Evolutionary conservation across 2,329 filamentous ascomycete genomes (phyloP), one percentile per base, ranked within the genome.

Genomic region (Exophiala calicioides): DNA sequence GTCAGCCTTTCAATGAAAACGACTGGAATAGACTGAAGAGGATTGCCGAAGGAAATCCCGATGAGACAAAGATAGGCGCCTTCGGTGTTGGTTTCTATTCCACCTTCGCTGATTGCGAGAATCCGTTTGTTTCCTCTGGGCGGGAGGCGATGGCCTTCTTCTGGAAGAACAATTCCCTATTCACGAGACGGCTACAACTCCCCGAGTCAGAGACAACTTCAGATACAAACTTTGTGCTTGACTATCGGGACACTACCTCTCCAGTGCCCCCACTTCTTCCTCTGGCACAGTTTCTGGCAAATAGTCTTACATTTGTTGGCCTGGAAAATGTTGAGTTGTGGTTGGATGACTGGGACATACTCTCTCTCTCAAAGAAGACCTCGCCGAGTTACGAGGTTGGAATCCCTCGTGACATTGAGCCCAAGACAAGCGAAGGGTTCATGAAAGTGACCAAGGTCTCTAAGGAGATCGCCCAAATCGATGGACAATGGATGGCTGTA

Each of bases 11-110:
- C 62, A 86, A 82, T 40, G 80, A 86, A 60, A 94, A 90, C 13
- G 93, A 98, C 68, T 98, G 93, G 93, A 83, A 84, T 34, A 81
- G 93, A 43, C 67, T 98, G 56, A 97, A 97, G 75, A 84, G 91
- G 52, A 98, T 98, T 54, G 94, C 93, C n/a, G 93, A 98, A 67
- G 94, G 93, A 35, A 98, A 98, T 63, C 93, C 93, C 0, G 93
- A 98, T 66, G 93, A 98, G 71, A 97, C 90, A 35, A 98, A 98
- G 74, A 98, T 98, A 60, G 93, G 93, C 44, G 94, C 93, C 3
- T 98, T 98, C 65, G 93, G 93, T 57, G 93, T 98, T 23, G 93
- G 93, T 2, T 98, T 98, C 72, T 98, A 98, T 76, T 95, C 88
- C 65, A 91, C 97, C 29, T 98, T 98, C 66, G 88, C 93, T 52